phyloP scores from a whole-genome alignment of 345 rosid genomes.

The Melastoma malabathricum region DNA sequence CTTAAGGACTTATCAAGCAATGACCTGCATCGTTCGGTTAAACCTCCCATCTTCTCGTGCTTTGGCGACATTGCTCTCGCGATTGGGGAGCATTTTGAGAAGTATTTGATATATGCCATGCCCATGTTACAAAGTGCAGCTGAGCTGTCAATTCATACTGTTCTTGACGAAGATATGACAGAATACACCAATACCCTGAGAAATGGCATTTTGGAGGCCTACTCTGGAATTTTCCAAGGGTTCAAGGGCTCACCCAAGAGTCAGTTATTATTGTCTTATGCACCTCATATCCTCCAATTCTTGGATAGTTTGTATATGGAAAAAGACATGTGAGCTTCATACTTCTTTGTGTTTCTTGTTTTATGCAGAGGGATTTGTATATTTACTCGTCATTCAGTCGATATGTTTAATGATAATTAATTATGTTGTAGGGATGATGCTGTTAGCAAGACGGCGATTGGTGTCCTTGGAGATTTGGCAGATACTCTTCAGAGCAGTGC shows the following conservation, averaged over 20 bases:
- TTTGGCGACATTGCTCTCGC: conserved; percentile 38
- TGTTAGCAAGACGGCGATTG: conserved; percentile 41
- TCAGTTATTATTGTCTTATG: conserved; percentile 34
- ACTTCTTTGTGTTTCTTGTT: neutral
- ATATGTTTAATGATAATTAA: neutral
- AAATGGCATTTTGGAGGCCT: conserved; percentile 36
- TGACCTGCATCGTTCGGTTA: conserved; percentile 36
- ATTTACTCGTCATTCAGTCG: neutral
- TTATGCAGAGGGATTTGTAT: neutral
- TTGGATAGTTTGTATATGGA: conserved; percentile 33
- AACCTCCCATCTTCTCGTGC: conserved; percentile 38
- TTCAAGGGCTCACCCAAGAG: conserved; percentile 36
- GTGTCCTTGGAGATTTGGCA: conserved; percentile 49
- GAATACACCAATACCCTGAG: conserved; percentile 36
- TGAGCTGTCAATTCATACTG: conserved; percentile 28
- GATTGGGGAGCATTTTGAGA: conserved; percentile 36
- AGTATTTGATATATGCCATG: conserved; percentile 38
- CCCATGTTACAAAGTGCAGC: conserved; percentile 46
- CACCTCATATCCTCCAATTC: conserved; percentile 34
- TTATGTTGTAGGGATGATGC: conserved; percentile 33
- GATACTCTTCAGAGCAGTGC: conserved; percentile 45
- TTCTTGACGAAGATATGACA: conserved; percentile 27
- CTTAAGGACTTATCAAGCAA: conserved; percentile 38
- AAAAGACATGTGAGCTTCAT: conserved; percentile 26
- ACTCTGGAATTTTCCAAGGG: conserved; percentile 38